phyloP scores from a whole-genome alignment of 805 yeast species.

The Jamesozyma rosinii region DNA sequence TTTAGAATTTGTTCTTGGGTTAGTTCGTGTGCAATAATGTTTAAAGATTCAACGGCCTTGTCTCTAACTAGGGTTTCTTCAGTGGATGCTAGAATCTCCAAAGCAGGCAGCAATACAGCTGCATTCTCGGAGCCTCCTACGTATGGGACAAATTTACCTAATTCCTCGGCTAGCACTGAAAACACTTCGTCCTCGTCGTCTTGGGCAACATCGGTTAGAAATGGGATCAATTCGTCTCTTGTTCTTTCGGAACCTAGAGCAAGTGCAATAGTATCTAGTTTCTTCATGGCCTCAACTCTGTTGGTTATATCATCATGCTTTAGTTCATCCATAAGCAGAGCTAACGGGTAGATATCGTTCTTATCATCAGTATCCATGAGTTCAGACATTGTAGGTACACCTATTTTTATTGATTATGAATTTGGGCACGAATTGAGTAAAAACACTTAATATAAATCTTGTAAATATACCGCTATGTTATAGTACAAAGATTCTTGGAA shows the following conservation, averaged over 20 bases:
- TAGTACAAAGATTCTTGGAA: not conserved
- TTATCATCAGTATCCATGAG: constrained; percentile 13
- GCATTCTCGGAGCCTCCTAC: constrained; percentile 76
- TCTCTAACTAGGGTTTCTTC: constrained; percentile 97
- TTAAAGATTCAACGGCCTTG: constrained; percentile 80
- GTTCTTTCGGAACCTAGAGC: constrained; percentile 94
- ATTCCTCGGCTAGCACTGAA: constrained; percentile 83
- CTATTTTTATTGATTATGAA: not conserved
- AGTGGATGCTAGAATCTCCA: constrained; percentile 78
- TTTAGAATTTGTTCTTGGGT: constrained; percentile 53
- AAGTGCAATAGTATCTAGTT: constrained; percentile 85
- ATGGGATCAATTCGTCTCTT: constrained; percentile 79
- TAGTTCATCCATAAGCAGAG: constrained; percentile 91
- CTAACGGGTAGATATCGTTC: constrained; percentile 74
- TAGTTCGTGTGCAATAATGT: constrained; percentile 56
- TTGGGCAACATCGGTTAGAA: constrained; percentile 72
- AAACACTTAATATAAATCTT: too few species aligned
- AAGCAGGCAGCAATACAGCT: constrained; percentile 48
- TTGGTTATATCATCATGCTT: constrained; percentile 93
- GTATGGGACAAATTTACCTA: constrained; percentile 78
- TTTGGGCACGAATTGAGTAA: not conserved
- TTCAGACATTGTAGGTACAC: not conserved
- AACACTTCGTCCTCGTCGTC: constrained; percentile 98
- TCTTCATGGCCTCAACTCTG: constrained; percentile 89
- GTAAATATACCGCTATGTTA: not conserved